Conservation (phyloP, 1,139 yeast genomes). For the Pichia sp. region DNA sequence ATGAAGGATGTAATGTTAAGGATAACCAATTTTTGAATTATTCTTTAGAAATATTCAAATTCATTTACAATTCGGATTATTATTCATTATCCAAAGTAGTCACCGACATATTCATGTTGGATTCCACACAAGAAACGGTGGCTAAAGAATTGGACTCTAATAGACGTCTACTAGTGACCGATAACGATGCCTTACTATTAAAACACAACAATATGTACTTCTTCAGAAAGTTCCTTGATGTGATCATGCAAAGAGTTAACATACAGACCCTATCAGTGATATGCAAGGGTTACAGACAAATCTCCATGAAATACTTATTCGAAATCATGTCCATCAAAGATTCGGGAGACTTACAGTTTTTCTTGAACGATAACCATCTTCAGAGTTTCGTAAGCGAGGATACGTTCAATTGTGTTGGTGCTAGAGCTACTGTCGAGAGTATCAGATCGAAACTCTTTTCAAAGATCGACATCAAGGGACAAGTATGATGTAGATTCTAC, state of each 20-base stretch:
- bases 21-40: constrained; percentile 36
- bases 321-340: constrained; percentile 46
- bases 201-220: constrained; percentile 26
- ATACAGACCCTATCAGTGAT: constrained; percentile 58
- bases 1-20: constrained; percentile 21
- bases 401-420: constrained; percentile 44
- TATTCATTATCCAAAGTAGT: constrained; percentile 30
- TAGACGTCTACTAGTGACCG: constrained; percentile 3
- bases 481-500: no score
- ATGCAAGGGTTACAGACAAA: constrained; percentile 57
- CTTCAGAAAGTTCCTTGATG: constrained; percentile 25
- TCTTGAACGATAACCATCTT: constrained; percentile 44
- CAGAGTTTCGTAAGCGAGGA: constrained; percentile 38
- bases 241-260: constrained; percentile 43
- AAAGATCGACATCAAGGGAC: constrained; percentile 92
- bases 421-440: constrained; percentile 46
- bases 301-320: constrained; percentile 46
- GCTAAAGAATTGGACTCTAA: constrained; percentile 8
- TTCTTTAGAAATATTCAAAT: constrained; percentile 46
- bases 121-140: constrained; percentile 3
- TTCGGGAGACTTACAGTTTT: constrained; percentile 29
- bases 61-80: constrained; percentile 48
- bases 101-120: constrained; percentile 10
- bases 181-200: constrained; percentile 17
- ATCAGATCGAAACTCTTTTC: constrained; percentile 47